Conservation (phyloP, 2,329 filamentous ascomycete genomes). For the Fusarium coffeatum region DNA sequence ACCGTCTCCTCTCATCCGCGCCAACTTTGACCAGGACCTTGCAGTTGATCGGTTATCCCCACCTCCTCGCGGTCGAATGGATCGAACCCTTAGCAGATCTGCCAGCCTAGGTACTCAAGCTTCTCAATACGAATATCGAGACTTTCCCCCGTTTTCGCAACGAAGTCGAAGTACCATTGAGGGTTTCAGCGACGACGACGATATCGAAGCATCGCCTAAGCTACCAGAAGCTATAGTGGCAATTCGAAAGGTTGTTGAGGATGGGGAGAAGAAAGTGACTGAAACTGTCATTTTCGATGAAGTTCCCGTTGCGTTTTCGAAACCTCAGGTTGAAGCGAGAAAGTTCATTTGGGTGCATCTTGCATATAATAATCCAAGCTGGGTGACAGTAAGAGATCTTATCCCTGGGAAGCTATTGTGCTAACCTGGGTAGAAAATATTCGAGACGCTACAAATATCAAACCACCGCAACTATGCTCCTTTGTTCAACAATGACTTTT, state of each 20-base stretch:
- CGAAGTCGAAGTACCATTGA: slow-evolving; percentile 50
- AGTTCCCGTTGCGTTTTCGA: slow-evolving; percentile 47
- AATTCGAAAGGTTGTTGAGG: slow-evolving; percentile 44
- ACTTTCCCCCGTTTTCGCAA: slow-evolving; percentile 53
- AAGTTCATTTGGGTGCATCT: slow-evolving; percentile 70
- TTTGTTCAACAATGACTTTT: slow-evolving; percentile 60
- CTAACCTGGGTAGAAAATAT: slow-evolving; percentile 53
- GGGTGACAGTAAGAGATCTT: slow-evolving; percentile 62
- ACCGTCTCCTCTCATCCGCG: slow-evolving; percentile 51
- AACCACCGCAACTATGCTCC: slow-evolving; percentile 54
- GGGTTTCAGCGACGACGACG: slow-evolving; percentile 42
- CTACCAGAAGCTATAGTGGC: slow-evolving; percentile 52
- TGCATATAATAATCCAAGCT: slow-evolving; percentile 67
- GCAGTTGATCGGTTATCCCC: slow-evolving; percentile 54
- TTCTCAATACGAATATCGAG: slow-evolving; percentile 49
- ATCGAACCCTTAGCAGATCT: slow-evolving; percentile 51
- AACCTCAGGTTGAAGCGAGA: slow-evolving; percentile 51
- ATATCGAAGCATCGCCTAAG: slow-evolving; percentile 48
- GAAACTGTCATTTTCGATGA: slow-evolving; percentile 50
- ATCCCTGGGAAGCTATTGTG: rapidly evolving
- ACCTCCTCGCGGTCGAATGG: slow-evolving; percentile 47
- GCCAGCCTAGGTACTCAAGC: slow-evolving; percentile 50
- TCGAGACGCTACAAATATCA: slow-evolving; percentile 56
- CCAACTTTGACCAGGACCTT: slow-evolving; percentile 54
- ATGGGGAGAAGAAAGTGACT: slow-evolving; percentile 31